Evolutionary conservation across 768 basidiomycete species (phyloP).

Genomic region (Mycena kentingensis): DNA sequence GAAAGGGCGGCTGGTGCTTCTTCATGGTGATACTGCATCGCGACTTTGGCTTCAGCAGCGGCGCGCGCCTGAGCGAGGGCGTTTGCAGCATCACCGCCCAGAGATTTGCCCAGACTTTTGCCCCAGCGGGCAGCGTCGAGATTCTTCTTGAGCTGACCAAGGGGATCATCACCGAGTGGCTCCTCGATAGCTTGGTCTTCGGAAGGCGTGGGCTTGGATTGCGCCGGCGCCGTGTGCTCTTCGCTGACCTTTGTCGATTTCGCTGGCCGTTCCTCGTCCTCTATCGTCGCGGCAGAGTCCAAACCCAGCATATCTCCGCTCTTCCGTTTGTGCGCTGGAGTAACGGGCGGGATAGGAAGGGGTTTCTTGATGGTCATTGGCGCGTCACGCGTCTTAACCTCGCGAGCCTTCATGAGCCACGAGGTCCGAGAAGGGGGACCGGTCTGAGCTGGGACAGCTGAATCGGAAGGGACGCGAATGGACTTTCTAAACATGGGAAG

Average conservation of each 20-base stretch:
- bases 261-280: slow-evolving; percentile 26
- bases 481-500: slow-evolving; percentile 75
- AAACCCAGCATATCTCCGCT: slow-evolving; percentile 49
- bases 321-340: slow-evolving; percentile 57
- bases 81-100: slow-evolving; percentile 56
- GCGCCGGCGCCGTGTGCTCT: neutral
- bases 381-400: slow-evolving; percentile 73
- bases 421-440: slow-evolving; percentile 60
- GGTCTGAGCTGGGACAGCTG: slow-evolving; percentile 41
- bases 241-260: slow-evolving; percentile 21
- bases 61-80: slow-evolving; percentile 70
- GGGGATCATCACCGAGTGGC: slow-evolving; percentile 49
- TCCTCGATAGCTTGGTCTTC: slow-evolving; percentile 28
- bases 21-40: slow-evolving; percentile 59
- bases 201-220: neutral
- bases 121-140: slow-evolving; percentile 62
- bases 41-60: slow-evolving; percentile 69
- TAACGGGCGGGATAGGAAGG: slow-evolving; percentile 19
- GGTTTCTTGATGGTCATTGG: slow-evolving; percentile 43
- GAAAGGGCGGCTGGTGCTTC: slow-evolving; percentile 26
- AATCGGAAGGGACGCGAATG: slow-evolving; percentile 51
- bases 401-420: slow-evolving; percentile 78
- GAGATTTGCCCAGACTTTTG: slow-evolving; percentile 63
- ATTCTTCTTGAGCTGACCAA: slow-evolving; percentile 70
- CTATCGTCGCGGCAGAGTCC: neutral